phyloP scores from a whole-genome alignment of 1,284 basidiomycete species.

The Malassezia restricta region DNA sequence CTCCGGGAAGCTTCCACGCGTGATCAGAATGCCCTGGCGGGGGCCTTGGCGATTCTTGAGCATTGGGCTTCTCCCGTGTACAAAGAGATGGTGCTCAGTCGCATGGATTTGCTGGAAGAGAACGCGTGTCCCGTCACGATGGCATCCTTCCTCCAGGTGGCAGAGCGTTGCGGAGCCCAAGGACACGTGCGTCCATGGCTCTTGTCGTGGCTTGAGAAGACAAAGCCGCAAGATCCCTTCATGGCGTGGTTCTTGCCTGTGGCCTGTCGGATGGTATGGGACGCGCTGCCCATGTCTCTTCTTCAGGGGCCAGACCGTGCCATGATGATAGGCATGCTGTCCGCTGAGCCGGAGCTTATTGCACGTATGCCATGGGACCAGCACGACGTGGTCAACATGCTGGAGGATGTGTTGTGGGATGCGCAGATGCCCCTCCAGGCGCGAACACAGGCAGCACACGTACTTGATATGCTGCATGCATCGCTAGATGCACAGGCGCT shows the following conservation, averaged over 20 bases:
- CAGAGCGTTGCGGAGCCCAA: conserved; percentile 17
- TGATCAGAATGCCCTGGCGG: conserved; percentile 31
- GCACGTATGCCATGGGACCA: background rate
- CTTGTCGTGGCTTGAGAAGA: background rate
- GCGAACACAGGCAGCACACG: conserved; percentile 1
- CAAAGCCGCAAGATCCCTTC: background rate
- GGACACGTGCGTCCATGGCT: background rate
- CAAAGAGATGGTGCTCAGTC: background rate
- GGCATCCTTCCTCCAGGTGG: conserved; percentile 23
- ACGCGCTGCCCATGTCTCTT: background rate
- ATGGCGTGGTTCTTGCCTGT: conserved; percentile 1
- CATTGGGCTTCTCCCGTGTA: background rate
- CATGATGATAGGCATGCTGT: background rate
- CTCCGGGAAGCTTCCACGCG: conserved; percentile 6
- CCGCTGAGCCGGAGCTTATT: background rate
- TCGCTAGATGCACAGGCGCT: background rate
- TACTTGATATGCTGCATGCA: background rate
- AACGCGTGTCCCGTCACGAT: conserved; percentile 26
- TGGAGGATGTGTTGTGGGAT: background rate
- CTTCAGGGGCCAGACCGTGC: background rate
- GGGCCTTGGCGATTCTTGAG: conserved; percentile 19
- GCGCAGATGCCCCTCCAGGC: background rate
- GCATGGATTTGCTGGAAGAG: conserved; percentile 17
- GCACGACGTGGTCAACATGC: background rate
- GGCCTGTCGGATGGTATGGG: background rate